Evolutionary conservation across 148 eudicot species (phyloP).

Genomic region (Silene latifolia): DNA sequence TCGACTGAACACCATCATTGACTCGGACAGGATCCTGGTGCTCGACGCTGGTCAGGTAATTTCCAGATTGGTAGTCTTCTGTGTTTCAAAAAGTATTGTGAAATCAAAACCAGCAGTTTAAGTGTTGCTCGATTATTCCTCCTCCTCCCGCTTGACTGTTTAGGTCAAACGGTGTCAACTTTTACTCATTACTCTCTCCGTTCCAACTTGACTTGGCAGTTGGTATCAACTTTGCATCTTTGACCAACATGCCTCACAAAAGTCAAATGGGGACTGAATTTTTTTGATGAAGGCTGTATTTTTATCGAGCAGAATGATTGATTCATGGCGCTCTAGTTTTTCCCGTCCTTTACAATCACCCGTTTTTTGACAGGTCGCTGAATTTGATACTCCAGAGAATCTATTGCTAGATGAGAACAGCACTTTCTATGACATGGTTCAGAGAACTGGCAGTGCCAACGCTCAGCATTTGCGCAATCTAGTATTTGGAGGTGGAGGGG

Average conservation of each 20-base stretch:
- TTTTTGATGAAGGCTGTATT: too few species aligned
- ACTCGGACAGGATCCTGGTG: slow-evolving; percentile 58
- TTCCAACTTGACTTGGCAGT: too few species aligned
- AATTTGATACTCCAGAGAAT: slow-evolving; percentile 54
- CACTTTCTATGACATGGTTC: slow-evolving; percentile 69
- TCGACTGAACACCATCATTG: slow-evolving; percentile 72
- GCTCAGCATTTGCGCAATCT: slow-evolving; percentile 58
- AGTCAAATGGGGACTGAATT: too few species aligned
- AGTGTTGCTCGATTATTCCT: too few species aligned
- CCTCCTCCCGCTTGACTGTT: too few species aligned
- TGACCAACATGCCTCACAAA: too few species aligned
- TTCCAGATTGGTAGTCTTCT: not conserved
- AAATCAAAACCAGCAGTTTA: too few species aligned
- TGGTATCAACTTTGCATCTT: too few species aligned
- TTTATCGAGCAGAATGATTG: too few species aligned
- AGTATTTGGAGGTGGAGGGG: slow-evolving; percentile 30
- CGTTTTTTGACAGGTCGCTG: slow-evolving; percentile 41
- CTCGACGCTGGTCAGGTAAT: slow-evolving; percentile 63
- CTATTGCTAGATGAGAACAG: slow-evolving; percentile 48
- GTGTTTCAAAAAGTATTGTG: not conserved
- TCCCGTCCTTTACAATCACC: not conserved
- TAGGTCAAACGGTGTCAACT: too few species aligned
- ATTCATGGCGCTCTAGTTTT: not conserved
- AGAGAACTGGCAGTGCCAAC: slow-evolving; percentile 67
- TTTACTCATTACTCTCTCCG: too few species aligned